Conservation (phyloP, 2,329 filamentous ascomycete species). For the Monilinia polystroma region DNA sequence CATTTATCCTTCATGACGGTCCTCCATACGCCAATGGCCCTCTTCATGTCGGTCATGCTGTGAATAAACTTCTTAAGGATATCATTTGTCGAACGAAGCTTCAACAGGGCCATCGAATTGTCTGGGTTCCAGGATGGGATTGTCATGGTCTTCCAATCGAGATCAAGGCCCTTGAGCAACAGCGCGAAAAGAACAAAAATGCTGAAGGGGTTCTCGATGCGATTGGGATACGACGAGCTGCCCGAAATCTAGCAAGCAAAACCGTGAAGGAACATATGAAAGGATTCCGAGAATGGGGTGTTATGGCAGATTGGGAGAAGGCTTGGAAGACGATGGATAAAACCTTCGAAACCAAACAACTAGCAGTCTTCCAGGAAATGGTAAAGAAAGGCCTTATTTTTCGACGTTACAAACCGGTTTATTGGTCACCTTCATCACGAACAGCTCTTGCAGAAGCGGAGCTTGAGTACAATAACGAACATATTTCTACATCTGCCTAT, state of each 20-base stretch:
- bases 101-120: slow-evolving; percentile 69
- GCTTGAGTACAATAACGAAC: slow-evolving; percentile 76
- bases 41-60: slow-evolving; percentile 87
- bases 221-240: slow-evolving; percentile 61
- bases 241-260: slow-evolving; percentile 63
- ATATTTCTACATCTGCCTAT: slow-evolving; percentile 71
- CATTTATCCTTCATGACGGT: slow-evolving; percentile 88
- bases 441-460: slow-evolving; percentile 83
- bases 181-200: slow-evolving; percentile 31
- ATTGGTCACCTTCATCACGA: slow-evolving; percentile 78
- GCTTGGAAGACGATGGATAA: slow-evolving; percentile 79
- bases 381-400: slow-evolving; percentile 72
- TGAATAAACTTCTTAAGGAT: slow-evolving; percentile 98
- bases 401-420: slow-evolving; percentile 76
- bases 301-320: slow-evolving; percentile 79
- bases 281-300: slow-evolving; percentile 68
- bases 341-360: slow-evolving; percentile 70
- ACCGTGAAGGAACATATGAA: slow-evolving; percentile 73
- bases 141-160: slow-evolving; percentile 97
- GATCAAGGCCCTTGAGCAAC: slow-evolving; percentile 72
- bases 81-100: slow-evolving; percentile 82
- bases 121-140: slow-evolving; percentile 93
- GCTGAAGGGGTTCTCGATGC: slow-evolving; percentile 46
- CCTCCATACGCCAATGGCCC: slow-evolving; percentile 94
- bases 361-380: slow-evolving; percentile 74